Percentiles rank a stretch among this genome's conserved stretches.
phyloP scores from a whole-genome alignment of 345 rosid species.

The Cardamine occulta region DNA sequence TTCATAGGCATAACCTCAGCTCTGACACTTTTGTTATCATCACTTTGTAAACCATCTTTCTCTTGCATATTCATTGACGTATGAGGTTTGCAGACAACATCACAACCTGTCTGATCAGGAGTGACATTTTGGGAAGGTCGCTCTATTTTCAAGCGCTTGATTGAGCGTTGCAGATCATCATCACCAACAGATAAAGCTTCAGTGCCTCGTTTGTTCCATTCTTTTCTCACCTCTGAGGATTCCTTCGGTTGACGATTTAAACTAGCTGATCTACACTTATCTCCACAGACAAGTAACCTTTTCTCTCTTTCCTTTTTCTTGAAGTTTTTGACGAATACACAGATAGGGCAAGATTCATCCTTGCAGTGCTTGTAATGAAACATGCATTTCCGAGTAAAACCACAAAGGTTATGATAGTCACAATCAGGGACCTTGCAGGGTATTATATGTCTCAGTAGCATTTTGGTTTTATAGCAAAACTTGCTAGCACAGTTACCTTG shows the following conservation, averaged over 20 bases:
- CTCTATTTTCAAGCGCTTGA: conserved; percentile 72
- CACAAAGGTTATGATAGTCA: conserved; percentile 58
- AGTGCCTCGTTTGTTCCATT: conserved; percentile 44
- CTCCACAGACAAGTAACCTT: conserved; percentile 39
- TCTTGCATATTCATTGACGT: conserved; percentile 42
- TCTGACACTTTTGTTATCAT: conserved; percentile 42
- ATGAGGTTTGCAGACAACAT: conserved; percentile 47
- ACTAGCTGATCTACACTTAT: conserved; percentile 42
- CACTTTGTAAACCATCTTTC: conserved; percentile 51
- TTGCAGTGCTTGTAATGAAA: conserved; percentile 64
- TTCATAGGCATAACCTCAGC: conserved; percentile 58
- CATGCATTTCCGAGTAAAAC: conserved; percentile 56
- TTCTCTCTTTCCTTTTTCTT: conserved; percentile 43
- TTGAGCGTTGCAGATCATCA: conserved; percentile 63
- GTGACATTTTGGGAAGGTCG: conserved; percentile 50
- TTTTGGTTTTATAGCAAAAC: conserved; percentile 55
- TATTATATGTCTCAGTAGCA: conserved; percentile 63
- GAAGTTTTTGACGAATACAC: conserved; percentile 63
- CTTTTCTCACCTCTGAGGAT: conserved; percentile 46
- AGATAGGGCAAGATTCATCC: conserved; percentile 65
- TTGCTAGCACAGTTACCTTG: conserved; percentile 67
- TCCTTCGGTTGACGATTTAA: conserved; percentile 44
- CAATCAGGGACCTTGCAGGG: conserved; percentile 59
- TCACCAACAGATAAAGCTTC: conserved; percentile 47
- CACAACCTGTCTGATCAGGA: conserved; percentile 36